Conservation (phyloP, 176 grass and related monocot genomes). For the Puya raimondii region DNA sequence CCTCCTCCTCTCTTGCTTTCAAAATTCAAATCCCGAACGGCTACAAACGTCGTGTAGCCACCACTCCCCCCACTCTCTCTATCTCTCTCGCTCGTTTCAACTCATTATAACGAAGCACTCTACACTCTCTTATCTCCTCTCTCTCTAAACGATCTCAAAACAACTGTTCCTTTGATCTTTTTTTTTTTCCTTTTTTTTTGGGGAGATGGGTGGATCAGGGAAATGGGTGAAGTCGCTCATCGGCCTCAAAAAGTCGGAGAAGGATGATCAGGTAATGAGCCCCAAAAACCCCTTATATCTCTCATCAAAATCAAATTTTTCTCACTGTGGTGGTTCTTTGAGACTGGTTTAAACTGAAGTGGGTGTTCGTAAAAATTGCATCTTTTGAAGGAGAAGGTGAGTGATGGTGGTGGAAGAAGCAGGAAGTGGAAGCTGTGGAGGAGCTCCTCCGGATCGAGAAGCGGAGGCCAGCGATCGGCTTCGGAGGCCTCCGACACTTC, state of each 20-base stretch:
- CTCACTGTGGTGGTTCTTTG: neutral
- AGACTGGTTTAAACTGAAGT: too few relatives aligned
- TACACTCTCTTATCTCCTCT: neutral
- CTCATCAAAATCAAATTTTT: neutral
- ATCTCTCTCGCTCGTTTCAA: neutral
- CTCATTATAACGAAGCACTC: neutral
- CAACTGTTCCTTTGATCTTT: neutral
- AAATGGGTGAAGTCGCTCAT: slow-evolving; percentile 81
- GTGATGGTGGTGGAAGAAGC: slow-evolving; percentile 20
- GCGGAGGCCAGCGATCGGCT: slow-evolving; percentile 16
- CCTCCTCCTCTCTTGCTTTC: slow-evolving; percentile 11
- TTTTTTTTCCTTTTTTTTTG: neutral
- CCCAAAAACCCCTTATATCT: neutral
- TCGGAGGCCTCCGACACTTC: slow-evolving; percentile 54
- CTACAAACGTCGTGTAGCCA: slow-evolving; percentile 13
- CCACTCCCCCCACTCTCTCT: neutral
- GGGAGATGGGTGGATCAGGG: slow-evolving; percentile 51
- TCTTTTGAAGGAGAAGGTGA: slow-evolving; percentile 13
- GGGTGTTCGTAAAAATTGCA: neutral
- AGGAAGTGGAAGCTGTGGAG: slow-evolving; percentile 77
- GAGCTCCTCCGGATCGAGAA: slow-evolving; percentile 41
- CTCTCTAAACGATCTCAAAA: neutral
- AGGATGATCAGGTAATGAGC: slow-evolving; percentile 14
- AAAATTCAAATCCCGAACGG: slow-evolving; percentile 34
- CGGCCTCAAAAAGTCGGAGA: slow-evolving; percentile 36